These are phyloP conservation scores for Colletotrichum navitas DNA, from an alignment of 2,329 filamentous ascomycete species.

Conservation along the genomic window DNA sequence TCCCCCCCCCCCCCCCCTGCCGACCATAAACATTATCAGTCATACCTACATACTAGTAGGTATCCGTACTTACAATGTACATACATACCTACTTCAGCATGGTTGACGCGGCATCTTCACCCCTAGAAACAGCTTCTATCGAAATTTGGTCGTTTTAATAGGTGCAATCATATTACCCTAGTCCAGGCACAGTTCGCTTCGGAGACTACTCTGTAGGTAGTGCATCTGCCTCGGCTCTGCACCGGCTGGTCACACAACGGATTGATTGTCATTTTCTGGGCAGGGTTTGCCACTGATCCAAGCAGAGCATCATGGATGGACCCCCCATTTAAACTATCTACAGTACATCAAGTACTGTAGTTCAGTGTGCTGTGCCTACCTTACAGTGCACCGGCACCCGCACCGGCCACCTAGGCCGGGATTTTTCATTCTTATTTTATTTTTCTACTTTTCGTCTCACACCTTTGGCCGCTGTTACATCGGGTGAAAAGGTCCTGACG, in stretches of 20 bases:
- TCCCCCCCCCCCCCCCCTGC: too few relatives aligned
- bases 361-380: not conserved
- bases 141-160: constrained; percentile 13
- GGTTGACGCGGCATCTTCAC: constrained; percentile 13
- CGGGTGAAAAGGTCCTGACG: constrained; percentile 11
- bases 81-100: too few relatives aligned
- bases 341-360: not conserved
- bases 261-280: not conserved
- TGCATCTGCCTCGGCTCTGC: not conserved
- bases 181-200: not conserved
- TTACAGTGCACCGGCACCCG: not conserved
- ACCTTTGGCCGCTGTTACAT: constrained; percentile 2
- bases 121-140: constrained; percentile 18
- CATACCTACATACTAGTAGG: not conserved
- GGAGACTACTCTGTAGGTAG: too few relatives aligned
- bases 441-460: constrained; percentile 2
- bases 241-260: not conserved
- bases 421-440: not conserved
- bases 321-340: not conserved
- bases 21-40: constrained; percentile 8
- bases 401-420: not conserved
- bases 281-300: not conserved
- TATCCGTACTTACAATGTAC: too few relatives aligned
- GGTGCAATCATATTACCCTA: not conserved
- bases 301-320: not conserved